These are phyloP conservation scores for Naegleria fowleri DNA, from an alignment of 208 protist genomes.

Conservation along the genomic window DNA sequence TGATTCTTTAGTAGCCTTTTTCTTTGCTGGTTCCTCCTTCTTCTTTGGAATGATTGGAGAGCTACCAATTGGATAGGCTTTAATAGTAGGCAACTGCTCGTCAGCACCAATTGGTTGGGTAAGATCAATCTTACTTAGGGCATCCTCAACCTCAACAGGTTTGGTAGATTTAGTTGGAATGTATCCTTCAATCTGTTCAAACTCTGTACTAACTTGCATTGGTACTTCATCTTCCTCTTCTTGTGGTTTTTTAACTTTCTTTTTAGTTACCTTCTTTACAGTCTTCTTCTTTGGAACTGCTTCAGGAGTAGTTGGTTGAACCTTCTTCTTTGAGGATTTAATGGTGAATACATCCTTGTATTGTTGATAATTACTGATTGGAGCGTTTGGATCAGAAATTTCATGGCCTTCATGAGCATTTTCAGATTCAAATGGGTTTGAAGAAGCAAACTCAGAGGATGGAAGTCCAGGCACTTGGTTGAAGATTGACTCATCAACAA, in stretches of 20 bases:
- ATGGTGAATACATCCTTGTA: not conserved
- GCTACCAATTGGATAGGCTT: not conserved
- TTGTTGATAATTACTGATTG: not conserved
- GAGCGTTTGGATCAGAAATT: not conserved
- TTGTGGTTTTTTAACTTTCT: not conserved
- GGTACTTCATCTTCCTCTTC: not conserved
- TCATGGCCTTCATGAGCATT: not conserved
- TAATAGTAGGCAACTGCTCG: not conserved
- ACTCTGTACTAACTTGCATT: not conserved
- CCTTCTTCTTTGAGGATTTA: not conserved
- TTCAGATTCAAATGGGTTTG: not conserved
- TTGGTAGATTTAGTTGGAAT: not conserved
- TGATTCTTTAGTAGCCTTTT: not conserved
- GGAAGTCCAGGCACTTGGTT: not conserved
- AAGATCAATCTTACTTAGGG: not conserved
- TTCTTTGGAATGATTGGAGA: not conserved
- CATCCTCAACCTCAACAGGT: not conserved
- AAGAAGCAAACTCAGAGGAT: not conserved
- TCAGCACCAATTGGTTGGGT: not conserved
- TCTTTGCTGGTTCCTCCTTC: not conserved
- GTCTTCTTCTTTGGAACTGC: not conserved
- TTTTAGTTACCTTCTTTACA: not conserved
- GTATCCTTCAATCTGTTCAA: not conserved
- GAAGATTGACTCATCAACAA: not conserved
- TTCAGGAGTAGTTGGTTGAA: not conserved